Base-by-base conservation (phyloP, 2,329 filamentous ascomycete genomes). In the Colletotrichum tamarilloi region DNA sequence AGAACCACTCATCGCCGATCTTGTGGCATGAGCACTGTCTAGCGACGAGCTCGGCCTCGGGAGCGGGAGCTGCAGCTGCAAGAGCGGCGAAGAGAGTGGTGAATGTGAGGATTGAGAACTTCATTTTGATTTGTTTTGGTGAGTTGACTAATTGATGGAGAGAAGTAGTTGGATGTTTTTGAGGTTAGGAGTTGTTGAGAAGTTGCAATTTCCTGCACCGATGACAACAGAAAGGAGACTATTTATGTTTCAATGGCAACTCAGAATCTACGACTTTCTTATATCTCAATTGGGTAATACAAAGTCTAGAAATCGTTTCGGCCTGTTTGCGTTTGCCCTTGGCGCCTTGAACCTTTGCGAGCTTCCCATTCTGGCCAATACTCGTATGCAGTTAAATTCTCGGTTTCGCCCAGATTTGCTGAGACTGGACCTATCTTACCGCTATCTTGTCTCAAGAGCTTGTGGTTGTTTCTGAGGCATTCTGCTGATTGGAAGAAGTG, bases 11-110 rank as follows among this genome's bases (percentile, higher is more conserved):
- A 9, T 42, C 14, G 38, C 35, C 58, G 30, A 57, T 4, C 28
- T 63, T 72, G 4, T 28, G 26, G 52, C 69, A 72, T 1, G 52
- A 52, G 53, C 69, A 72, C 28, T 63, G 64, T 52, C 68, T 62
- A 5, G 64, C 64, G 8, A 38, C 64, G n/a, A 72, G 57, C 38
- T 63, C 65, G 5, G 28, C 49, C 9, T n/a, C 3, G 19, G 65
- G 52, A 8, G 38, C 52, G 19, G 69, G 58, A 16, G 52, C 58
- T 16, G 69, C 58, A 4, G 53, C 32, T 4, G 38, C 65, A 14
- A 72, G 19, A 6, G 58, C 58, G 4, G 22, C 65, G 22, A 72
- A 32, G 24, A 59, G n/a, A n/a, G 65, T n/a, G 30, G 42, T 26
- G 22, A 72, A 9, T 2, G 65, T 42, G 30, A 68, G 7, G 38